Base-by-base conservation (phyloP, 2,329 filamentous ascomycete species). In the Arthrocladium fulminans region DNA sequence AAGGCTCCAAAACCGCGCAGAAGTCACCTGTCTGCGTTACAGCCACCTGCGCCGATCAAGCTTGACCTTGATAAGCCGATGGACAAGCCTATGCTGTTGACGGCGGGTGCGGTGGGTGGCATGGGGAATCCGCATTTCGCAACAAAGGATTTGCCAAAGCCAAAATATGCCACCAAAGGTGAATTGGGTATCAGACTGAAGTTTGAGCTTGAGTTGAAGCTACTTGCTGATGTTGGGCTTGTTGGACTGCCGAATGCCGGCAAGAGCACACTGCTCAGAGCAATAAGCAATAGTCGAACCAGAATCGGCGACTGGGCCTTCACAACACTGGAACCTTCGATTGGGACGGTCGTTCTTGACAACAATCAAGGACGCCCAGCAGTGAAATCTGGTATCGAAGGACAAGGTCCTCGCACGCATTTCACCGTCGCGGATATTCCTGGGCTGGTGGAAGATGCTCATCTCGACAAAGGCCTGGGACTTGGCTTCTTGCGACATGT, bases 371-470 rank as follows among this genome's bases (percentile, higher is more conserved):
- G 89, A 2, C 80, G 86, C 0, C 87, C 88, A 1, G 53, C 68
- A 4, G 63, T 80, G 29, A 65, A 73, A 40, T 69, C 68, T 54
- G 59, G 67, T 59, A 56, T 63, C 61, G 59, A 67, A 58, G 58
- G 72, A 64, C 64, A 73, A 65, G 68, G 75, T 68, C 62, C 77
- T 1, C 77, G 88, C 27, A 88, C 84, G 1, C 81, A 85, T 49
- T 95, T 97, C 66, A 94, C 87, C 7, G 84, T 98, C 51, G 92
- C 92, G 13, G 92, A 98, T 64, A 97, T 98, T 49, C 92, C 92
- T 1, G 92, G 92, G 1, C 72, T 98, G 51, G 88, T 98, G 41
- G 83, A 94, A 65, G 88, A 87, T 56, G 92, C 92, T 0, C 90
- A 97, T 67, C 76, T 95, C 7, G 89, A 98, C 67, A 84, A 83